Evolutionary conservation across 2,329 filamentous ascomycete species (phyloP), one percentile per base, ranked within the genome.

Genomic region (Atkinsonella hypoxylon): DNA sequence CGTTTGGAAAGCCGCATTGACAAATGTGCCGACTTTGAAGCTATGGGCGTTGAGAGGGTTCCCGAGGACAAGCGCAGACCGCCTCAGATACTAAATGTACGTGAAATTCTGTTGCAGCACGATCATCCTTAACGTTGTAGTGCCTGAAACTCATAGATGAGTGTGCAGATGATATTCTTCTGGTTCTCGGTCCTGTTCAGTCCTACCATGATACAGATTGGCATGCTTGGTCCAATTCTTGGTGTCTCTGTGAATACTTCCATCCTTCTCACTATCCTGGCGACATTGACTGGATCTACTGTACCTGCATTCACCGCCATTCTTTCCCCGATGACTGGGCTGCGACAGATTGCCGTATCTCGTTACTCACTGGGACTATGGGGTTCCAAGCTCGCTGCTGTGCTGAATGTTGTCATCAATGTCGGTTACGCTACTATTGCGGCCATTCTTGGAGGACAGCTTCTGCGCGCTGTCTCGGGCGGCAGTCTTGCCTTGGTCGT

Each of bases 341-440:
- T 54, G 26, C 50, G 51, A 11, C 56, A 58, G 17, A 54, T 58
- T 22, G 55, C 56, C 13, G 49, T 51, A 8, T 52, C 52, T 20
- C 48, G 54, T 11, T 55, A 54, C 36, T 55, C 56, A 1, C 50
- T 58, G 40, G 57, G 57, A 4, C 52, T 56, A 26, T 58, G 57
- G 57, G 56, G 57, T 38, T 56, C 57, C 20, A 56, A 55, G 32
- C 47, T 58, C 5, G 57, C 56, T n/a, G 54, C 54, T 30, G 38
- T 56, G 1, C 52, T 58, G 12, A 58, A 58, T 49, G 51, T 58
- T 40, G 50, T 58, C n/a, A 53, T 57, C 8, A 55, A 55, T 32
- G 54, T 55, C 3, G 57, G 57, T 20, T 57, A 56, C 32, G 55
- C 49, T 10, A 52, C 52, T n/a, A 54, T 58, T 51, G 55, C 54